Conservation (phyloP, 192 early-diverging fungal species). For the Entophlyctis luteolus region DNA sequence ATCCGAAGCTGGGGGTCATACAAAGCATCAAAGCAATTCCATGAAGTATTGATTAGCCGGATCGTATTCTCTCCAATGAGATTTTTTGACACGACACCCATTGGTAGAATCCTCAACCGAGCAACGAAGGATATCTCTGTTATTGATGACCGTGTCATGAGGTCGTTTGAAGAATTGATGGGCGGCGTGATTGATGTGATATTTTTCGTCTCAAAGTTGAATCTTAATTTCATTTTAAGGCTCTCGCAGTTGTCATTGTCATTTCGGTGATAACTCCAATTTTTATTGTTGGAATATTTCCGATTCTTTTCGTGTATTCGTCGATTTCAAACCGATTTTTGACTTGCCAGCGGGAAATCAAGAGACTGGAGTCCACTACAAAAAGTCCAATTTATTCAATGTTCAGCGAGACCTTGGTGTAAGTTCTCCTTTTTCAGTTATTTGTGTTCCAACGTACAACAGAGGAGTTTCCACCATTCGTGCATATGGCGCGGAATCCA, state of each 20-base stretch:
- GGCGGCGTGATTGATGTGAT: slow-evolving; percentile 16
- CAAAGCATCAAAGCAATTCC: slow-evolving; percentile 34
- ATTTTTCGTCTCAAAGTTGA: not conserved
- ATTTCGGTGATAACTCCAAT: slow-evolving; percentile 56
- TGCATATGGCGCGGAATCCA: slow-evolving; percentile 39
- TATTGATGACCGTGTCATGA: slow-evolving; percentile 56
- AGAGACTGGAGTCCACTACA: slow-evolving; percentile 78
- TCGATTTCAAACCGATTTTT: slow-evolving; percentile 71
- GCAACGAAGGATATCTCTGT: slow-evolving; percentile 86
- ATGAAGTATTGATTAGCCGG: slow-evolving; percentile 30
- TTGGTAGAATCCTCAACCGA: slow-evolving; percentile 16
- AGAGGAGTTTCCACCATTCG: slow-evolving; percentile 44
- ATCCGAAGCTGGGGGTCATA: slow-evolving; percentile 25
- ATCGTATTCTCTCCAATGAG: slow-evolving; percentile 41
- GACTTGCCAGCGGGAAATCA: slow-evolving; percentile 77
- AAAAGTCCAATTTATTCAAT: slow-evolving; percentile 74
- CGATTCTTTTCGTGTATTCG: slow-evolving; percentile 57
- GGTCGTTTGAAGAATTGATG: slow-evolving; percentile 16
- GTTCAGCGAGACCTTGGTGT: slow-evolving; percentile 71
- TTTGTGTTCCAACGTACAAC: not conserved
- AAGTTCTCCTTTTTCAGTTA: not conserved
- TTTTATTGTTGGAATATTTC: slow-evolving; percentile 63
- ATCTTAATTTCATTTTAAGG: not conserved
- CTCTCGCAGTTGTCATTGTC: slow-evolving; percentile 25
- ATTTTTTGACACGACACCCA: slow-evolving; percentile 49